A percentile compares a stretch with the other conserved stretches of the same genome.
These are phyloP conservation scores for Trichomonas vaginalis DNA, from an alignment of 208 protist species.

Conservation along the genomic window DNA sequence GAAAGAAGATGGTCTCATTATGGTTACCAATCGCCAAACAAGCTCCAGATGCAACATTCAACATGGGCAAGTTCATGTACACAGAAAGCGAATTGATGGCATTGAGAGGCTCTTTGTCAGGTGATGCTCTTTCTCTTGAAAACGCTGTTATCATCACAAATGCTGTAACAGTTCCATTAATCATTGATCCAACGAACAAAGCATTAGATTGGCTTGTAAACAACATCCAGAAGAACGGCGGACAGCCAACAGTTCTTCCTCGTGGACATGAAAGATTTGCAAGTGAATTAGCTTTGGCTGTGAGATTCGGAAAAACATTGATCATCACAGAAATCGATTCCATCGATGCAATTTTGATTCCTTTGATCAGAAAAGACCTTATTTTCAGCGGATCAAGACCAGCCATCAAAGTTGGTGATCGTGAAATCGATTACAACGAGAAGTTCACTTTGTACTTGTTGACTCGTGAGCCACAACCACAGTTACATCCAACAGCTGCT, in stretches of 20 bases:
- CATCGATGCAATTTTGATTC: constrained; percentile 80
- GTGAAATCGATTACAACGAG: constrained; percentile 78
- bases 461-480: constrained; percentile 60
- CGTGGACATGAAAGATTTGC: constrained; percentile 70
- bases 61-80: constrained; percentile 68
- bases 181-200: constrained; percentile 78
- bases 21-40: constrained; percentile 53
- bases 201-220: constrained; percentile 62
- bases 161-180: constrained; percentile 54
- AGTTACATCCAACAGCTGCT: constrained; percentile 65
- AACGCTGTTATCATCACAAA: constrained; percentile 84
- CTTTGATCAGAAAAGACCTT: constrained; percentile 71
- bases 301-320: constrained; percentile 91
- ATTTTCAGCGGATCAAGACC: constrained; percentile 62
- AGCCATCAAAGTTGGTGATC: constrained; percentile 81
- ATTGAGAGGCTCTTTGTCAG: constrained; percentile 76
- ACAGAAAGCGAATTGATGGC: constrained; percentile 73
- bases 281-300: constrained; percentile 74
- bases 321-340: constrained; percentile 77
- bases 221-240: background rate
- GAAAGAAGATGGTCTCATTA: constrained; percentile 26
- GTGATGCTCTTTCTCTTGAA: constrained; percentile 67
- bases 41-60: constrained; percentile 50
- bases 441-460: constrained; percentile 80
- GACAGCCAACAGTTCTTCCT: constrained; percentile 59